These are phyloP conservation scores for Hyaloperonospora arabidopsidis DNA, from an alignment of 352 stramenopile species.

Conservation along the genomic window DNA sequence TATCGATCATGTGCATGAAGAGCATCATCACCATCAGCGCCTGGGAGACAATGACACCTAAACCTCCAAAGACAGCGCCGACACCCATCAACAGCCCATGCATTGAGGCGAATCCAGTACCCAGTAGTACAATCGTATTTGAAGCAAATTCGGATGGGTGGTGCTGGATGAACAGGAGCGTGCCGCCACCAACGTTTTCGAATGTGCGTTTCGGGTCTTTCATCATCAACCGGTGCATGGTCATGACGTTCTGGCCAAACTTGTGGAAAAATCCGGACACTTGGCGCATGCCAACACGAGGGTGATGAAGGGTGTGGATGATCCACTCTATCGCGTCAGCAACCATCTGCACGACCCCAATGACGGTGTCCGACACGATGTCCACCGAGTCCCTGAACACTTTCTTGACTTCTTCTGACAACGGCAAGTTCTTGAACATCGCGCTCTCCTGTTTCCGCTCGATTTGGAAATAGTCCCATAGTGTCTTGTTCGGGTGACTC, in stretches of 20 bases:
- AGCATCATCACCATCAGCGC: conserved; percentile 18
- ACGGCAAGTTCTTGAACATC: conserved; percentile 10
- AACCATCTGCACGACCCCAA: conserved; percentile 6
- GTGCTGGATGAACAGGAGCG: conserved; percentile 22
- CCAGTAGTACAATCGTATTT: conserved; percentile 14
- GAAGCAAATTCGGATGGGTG: conserved; percentile 22
- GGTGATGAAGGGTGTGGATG: conserved; percentile 14
- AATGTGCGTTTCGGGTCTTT: conserved; percentile 18
- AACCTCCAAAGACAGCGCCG: conserved; percentile 11
- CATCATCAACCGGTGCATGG: conserved; percentile 15
- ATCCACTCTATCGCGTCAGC: conserved; percentile 15
- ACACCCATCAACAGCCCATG: conserved; percentile 16
- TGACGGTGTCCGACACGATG: conserved; percentile 10
- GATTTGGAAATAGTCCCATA: conserved; percentile 22
- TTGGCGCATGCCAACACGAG: conserved; percentile 9
- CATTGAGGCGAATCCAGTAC: conserved; percentile 17
- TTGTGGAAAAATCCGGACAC: conserved; percentile 8
- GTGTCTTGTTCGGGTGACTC: conserved; percentile 18
- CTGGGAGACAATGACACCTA: conserved; percentile 13
- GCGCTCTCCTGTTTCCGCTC: conserved; percentile 10
- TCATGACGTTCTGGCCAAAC: conserved; percentile 18
- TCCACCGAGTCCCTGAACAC: conserved; percentile 3
- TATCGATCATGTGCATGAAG: conserved; percentile 26
- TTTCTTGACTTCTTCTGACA: conserved; percentile 7
- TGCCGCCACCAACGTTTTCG: conserved; percentile 17